These are phyloP conservation scores for Penicillium mononematosum DNA, from an alignment of 495 filamentous ascomycete genomes.

Conservation along the genomic window DNA sequence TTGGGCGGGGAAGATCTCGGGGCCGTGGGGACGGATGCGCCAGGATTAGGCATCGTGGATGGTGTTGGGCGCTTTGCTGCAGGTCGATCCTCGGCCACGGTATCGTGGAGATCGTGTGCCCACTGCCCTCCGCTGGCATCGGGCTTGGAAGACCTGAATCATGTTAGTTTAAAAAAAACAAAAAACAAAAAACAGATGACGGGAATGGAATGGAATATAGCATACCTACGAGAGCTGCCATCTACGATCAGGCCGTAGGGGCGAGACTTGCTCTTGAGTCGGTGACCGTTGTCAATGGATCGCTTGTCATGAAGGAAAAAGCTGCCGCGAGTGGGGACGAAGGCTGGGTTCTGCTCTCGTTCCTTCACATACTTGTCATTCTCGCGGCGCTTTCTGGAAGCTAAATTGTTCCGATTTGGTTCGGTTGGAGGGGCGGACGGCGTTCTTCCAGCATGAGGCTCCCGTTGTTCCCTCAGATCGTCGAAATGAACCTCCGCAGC, in stretches of 20 bases:
- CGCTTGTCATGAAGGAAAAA: slow-evolving; percentile 98
- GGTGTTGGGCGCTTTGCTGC: slow-evolving; percentile 24
- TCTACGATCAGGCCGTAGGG: slow-evolving; percentile 49
- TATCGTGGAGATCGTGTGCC: slow-evolving; percentile 95
- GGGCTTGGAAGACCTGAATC: slow-evolving; percentile 66
- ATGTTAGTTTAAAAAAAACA: slow-evolving; percentile 15
- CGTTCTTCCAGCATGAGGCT: slow-evolving; percentile 30
- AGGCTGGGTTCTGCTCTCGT: slow-evolving; percentile 85
- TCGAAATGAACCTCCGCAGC: slow-evolving; percentile 66
- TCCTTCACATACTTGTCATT: slow-evolving; percentile 88
- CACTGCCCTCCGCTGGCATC: slow-evolving; percentile 80
- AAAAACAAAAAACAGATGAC: background rate
- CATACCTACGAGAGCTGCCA: slow-evolving; percentile 46
- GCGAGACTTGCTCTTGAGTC: slow-evolving; percentile 43
- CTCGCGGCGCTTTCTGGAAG: slow-evolving; percentile 73
- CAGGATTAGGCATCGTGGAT: slow-evolving; percentile 25
- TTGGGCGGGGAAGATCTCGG: slow-evolving; percentile 56
- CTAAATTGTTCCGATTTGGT: slow-evolving; percentile 47
- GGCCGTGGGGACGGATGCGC: slow-evolving; percentile 42
- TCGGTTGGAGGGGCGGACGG: slow-evolving; percentile 45
- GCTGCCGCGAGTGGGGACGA: slow-evolving; percentile 89
- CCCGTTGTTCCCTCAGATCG: slow-evolving; percentile 45
- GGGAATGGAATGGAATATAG: background rate
- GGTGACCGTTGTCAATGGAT: slow-evolving; percentile 62
- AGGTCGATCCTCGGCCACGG: slow-evolving; percentile 54